Conservation (phyloP, 2,329 filamentous ascomycete species). For the Grosmannia huntii region DNA sequence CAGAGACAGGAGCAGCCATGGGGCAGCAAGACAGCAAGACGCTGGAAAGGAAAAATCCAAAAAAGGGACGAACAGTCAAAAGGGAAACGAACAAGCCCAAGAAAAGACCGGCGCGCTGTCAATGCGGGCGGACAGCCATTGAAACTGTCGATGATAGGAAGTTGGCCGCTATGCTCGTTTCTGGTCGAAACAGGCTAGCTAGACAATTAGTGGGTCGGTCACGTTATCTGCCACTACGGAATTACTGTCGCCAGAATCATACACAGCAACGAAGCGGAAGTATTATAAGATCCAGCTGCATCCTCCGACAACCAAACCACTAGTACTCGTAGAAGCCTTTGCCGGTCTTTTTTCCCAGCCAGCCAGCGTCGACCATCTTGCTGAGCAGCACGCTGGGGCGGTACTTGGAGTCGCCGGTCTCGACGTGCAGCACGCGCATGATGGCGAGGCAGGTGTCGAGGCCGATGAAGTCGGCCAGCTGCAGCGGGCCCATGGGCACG, state of each 20-base stretch:
- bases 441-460: constrained; percentile 93
- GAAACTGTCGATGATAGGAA: not conserved
- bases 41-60: not conserved
- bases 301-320: too few species aligned
- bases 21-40: too few species aligned
- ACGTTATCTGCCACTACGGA: too few species aligned
- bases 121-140: not conserved
- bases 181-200: too few species aligned
- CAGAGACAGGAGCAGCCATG: not conserved
- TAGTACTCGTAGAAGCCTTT: constrained; percentile 87
- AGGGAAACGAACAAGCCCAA: not conserved
- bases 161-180: not conserved
- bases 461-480: constrained; percentile 92
- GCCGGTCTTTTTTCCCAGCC: constrained; percentile 93
- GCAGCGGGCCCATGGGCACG: constrained; percentile 92
- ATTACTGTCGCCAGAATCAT: too few species aligned
- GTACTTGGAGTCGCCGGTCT: constrained; percentile 95
- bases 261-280: too few species aligned
- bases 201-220: too few species aligned
- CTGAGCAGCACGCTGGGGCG: constrained; percentile 72
- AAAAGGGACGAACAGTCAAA: not conserved
- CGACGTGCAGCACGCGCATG: constrained; percentile 85
- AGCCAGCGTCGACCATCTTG: constrained; percentile 97
- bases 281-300: too few species aligned
- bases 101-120: not conserved